phyloP scores from a whole-genome alignment of 495 filamentous ascomycete species.

The Tuber indicum region DNA sequence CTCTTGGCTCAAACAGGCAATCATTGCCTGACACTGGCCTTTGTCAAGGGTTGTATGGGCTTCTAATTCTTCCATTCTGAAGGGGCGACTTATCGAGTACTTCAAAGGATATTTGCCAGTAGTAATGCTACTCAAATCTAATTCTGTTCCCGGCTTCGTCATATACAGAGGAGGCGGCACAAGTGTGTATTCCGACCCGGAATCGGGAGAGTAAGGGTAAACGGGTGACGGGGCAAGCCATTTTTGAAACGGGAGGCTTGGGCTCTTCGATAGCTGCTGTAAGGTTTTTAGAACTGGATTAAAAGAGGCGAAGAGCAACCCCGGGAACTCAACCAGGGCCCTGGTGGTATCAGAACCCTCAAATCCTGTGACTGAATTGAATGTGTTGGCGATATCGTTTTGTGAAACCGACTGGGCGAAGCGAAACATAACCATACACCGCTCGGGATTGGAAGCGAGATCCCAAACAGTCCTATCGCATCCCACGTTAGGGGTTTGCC shows the following conservation, averaged over 20 bases:
- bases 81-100: constrained; percentile 22
- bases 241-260: constrained; percentile 56
- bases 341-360: not conserved
- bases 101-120: constrained; percentile 11
- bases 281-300: constrained; percentile 59
- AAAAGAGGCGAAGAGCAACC: constrained; percentile 61
- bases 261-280: constrained; percentile 51
- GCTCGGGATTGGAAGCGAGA: constrained; percentile 33
- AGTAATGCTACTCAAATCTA: constrained; percentile 33
- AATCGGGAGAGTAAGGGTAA: constrained; percentile 12
- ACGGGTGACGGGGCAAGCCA: constrained; percentile 49
- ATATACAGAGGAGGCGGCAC: constrained; percentile 38
- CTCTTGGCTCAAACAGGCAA: constrained; percentile 51
- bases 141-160: constrained; percentile 11
- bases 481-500: not conserved
- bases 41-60: constrained; percentile 32
- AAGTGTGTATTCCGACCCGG: constrained; percentile 42
- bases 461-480: constrained; percentile 27
- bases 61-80: constrained; percentile 14
- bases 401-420: constrained; percentile 28
- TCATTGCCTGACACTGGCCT: constrained; percentile 51
- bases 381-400: constrained; percentile 22
- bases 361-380: not conserved
- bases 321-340: constrained; percentile 62
- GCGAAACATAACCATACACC: constrained; percentile 38